These are phyloP conservation scores for Populus tremula DNA, from an alignment of 345 rosid genomes.

Conservation along the genomic window DNA sequence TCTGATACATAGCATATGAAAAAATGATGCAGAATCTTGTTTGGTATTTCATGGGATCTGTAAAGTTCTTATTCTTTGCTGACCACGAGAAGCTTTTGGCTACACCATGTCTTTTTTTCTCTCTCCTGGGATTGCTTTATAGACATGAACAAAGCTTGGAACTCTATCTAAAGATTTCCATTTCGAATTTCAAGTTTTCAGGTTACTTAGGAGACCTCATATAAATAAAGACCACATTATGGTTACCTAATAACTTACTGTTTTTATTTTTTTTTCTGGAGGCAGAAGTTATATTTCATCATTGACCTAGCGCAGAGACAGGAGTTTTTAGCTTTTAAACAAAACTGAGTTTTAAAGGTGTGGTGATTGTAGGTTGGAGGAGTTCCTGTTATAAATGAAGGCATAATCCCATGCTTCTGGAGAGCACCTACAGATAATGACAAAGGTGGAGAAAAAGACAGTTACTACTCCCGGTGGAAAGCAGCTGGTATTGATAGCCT, in stretches of 20 bases:
- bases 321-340: neutral
- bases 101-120: neutral
- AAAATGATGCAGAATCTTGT: neutral
- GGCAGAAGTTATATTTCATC: neutral
- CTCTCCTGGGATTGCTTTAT: neutral
- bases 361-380: conserved; percentile 62
- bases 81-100: neutral
- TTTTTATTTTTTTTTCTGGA: neutral
- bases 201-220: neutral
- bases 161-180: neutral
- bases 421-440: conserved; percentile 96
- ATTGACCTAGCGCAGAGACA: neutral
- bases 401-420: conserved; percentile 91
- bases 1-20: neutral
- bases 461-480: conserved; percentile 86
- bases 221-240: neutral
- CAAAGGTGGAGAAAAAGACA: conserved; percentile 74
- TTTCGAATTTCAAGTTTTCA: neutral
- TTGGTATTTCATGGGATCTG: neutral
- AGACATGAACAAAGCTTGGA: neutral
- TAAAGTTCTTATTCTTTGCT: neutral
- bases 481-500: conserved; percentile 56
- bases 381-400: conserved; percentile 57
- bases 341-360: neutral
- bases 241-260: neutral